Conservation (phyloP, 208 protist species). For the Phytomonas francai region DNA sequence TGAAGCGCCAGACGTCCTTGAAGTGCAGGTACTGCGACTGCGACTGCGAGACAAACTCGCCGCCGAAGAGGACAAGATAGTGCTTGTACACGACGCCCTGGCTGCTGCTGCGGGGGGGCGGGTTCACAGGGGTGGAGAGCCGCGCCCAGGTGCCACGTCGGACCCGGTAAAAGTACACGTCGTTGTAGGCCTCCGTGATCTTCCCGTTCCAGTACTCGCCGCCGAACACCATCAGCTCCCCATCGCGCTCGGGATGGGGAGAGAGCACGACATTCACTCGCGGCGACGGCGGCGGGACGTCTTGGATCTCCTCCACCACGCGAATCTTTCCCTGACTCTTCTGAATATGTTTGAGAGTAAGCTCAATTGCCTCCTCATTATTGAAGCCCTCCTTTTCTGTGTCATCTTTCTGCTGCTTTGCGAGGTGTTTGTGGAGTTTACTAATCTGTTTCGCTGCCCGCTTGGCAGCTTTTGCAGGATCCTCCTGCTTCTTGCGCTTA, state of each 20-base stretch:
- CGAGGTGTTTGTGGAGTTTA: constrained; percentile 47
- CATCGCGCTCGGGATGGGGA: constrained; percentile 56
- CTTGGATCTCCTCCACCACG: constrained; percentile 51
- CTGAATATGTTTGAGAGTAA: constrained; percentile 72
- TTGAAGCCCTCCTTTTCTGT: constrained; percentile 41
- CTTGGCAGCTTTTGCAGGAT: constrained; percentile 68
- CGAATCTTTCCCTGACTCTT: constrained; percentile 62
- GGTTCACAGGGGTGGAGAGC: constrained; percentile 56
- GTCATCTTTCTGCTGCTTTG: constrained; percentile 12
- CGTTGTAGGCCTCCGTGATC: constrained; percentile 81
- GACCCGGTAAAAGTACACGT: constrained; percentile 79
- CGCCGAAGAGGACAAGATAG: constrained; percentile 79
- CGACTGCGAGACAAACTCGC: constrained; percentile 90
- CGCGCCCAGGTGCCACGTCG: constrained; percentile 59
- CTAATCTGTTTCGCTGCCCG: constrained; percentile 49
- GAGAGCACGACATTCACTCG: constrained; percentile 79
- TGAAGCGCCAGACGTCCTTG: constrained; percentile 85
- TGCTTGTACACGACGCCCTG: constrained; percentile 83
- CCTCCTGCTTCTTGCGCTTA: constrained; percentile 87
- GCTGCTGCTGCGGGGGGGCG: constrained; percentile 71
- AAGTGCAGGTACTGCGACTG: constrained; percentile 91
- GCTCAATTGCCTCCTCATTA: constrained; percentile 82
- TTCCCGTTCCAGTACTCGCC: constrained; percentile 88
- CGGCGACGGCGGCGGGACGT: constrained; percentile 50
- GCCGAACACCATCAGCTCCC: constrained; percentile 86